Percentiles rank a stretch among this genome's conserved stretches.
Evolutionary conservation across 345 rosid species (phyloP).

Genomic region (Conringia planisiliqua): DNA sequence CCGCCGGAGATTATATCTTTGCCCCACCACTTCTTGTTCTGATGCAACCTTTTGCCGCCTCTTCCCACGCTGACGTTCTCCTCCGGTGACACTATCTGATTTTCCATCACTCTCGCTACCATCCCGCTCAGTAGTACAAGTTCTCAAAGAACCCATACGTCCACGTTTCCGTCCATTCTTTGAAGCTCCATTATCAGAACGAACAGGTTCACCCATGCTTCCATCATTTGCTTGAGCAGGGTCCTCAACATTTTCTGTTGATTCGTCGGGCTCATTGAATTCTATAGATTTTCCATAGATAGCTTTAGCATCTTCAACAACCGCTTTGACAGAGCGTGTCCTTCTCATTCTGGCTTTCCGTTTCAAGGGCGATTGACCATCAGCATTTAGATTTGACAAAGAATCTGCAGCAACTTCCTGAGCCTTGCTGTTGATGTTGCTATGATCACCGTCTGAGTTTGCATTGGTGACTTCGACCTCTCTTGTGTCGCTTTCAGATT

Average conservation of each 20-base stretch:
- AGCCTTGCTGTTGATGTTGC: constrained; percentile 48
- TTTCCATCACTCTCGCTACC: constrained; percentile 63
- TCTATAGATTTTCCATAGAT: constrained; percentile 59
- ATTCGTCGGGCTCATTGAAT: constrained; percentile 40
- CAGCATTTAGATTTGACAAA: constrained; percentile 45
- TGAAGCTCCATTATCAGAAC: constrained; percentile 43
- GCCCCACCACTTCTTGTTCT: constrained; percentile 36
- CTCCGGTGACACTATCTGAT: constrained; percentile 59
- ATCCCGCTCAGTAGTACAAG: constrained; percentile 54
- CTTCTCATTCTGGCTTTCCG: constrained; percentile 55
- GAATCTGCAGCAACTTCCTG: constrained; percentile 49
- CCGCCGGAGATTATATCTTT: constrained; percentile 72
- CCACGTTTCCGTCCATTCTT: constrained; percentile 64
- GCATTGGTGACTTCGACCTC: constrained; percentile 45
- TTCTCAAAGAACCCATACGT: constrained; percentile 49
- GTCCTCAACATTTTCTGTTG: constrained; percentile 49
- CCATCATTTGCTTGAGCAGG: constrained; percentile 44
- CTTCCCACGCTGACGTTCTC: constrained; percentile 49
- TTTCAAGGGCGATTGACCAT: constrained; percentile 46
- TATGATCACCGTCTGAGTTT: constrained; percentile 46
- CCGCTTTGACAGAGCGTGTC: constrained; percentile 72
- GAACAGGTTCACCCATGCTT: constrained; percentile 56
- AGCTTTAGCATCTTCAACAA: constrained; percentile 71
- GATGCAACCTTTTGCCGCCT: constrained; percentile 57
- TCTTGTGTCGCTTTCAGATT: constrained; percentile 42